Evolutionary conservation across 306 rosid genomes (phyloP).

Genomic region (Hylodesmum podocarpum): DNA sequence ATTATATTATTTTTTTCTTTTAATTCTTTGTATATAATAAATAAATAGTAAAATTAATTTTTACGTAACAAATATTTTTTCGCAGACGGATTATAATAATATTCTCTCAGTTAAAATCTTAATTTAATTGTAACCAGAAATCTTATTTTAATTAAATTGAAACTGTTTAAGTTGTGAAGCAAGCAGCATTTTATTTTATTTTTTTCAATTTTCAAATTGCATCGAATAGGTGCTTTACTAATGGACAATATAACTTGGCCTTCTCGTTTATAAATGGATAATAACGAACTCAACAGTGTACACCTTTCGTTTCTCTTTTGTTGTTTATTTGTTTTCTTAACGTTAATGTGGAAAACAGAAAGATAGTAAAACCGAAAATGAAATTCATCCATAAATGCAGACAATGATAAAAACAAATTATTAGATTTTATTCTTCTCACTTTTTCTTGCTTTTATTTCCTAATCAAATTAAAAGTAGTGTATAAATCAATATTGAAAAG

Average conservation of each 20-base stretch:
- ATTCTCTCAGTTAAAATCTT: too few relatives aligned
- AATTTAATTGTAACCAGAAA: too few relatives aligned
- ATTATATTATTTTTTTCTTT: too few relatives aligned
- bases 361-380: not conserved
- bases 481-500: not conserved
- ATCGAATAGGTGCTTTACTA: not conserved
- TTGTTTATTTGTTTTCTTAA: not conserved
- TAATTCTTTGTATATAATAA: too few relatives aligned
- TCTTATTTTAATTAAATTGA: not conserved
- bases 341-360: not conserved
- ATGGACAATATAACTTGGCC: not conserved
- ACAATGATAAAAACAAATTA: not conserved
- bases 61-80: too few relatives aligned
- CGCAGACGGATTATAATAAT: too few relatives aligned
- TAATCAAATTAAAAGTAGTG: not conserved
- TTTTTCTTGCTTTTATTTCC: constrained; percentile 1
- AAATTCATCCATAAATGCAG: not conserved
- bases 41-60: too few relatives aligned
- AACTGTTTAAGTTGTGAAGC: not conserved
- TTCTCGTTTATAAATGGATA: not conserved
- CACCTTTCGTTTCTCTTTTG: not conserved
- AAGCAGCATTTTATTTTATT: not conserved
- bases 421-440: constrained; percentile 10
- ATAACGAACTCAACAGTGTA: not conserved
- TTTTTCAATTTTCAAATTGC: not conserved